These are phyloP conservation scores for Cicer yamashitae DNA, from an alignment of 306 rosid genomes.

Conservation along the genomic window DNA sequence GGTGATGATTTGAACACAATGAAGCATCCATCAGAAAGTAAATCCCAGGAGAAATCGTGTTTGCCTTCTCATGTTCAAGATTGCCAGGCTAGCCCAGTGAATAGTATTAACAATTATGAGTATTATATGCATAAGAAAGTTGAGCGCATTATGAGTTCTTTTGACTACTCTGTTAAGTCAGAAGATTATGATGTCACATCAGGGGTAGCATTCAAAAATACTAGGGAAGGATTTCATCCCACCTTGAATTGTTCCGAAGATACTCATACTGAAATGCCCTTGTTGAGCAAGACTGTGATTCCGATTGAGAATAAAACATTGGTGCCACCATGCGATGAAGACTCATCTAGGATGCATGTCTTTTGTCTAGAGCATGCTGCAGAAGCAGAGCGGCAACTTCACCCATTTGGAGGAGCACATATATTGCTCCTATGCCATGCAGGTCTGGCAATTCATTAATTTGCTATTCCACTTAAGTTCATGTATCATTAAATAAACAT, in stretches of 20 bases:
- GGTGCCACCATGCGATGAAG: conserved; percentile 62
- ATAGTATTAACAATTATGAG: conserved; percentile 27
- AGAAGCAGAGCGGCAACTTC: conserved; percentile 80
- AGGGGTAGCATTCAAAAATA: conserved; percentile 46
- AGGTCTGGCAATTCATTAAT: conserved; percentile 52
- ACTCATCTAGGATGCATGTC: conserved; percentile 79
- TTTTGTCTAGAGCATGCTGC: conserved; percentile 86
- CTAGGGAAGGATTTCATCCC: conserved; percentile 36
- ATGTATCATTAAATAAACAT: not conserved
- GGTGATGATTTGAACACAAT: conserved; percentile 41
- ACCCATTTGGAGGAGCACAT: conserved; percentile 72
- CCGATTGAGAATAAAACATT: conserved; percentile 50
- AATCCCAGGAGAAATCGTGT: conserved; percentile 51
- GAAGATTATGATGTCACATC: conserved; percentile 50
- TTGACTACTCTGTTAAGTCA: conserved; percentile 51
- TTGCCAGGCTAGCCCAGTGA: conserved; percentile 38
- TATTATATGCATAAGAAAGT: conserved; percentile 48
- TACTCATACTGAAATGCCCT: conserved; percentile 49
- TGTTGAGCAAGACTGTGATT: conserved; percentile 48
- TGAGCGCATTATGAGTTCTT: conserved; percentile 37
- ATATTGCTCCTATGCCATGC: conserved; percentile 79
- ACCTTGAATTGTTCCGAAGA: conserved; percentile 46
- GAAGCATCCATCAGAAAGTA: conserved; percentile 51
- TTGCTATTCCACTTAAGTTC: not conserved
- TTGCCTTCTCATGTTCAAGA: conserved; percentile 45